These are phyloP conservation scores for Xerocomus amazonicus DNA, from an alignment of 1,284 basidiomycete species.

Conservation along the genomic window DNA sequence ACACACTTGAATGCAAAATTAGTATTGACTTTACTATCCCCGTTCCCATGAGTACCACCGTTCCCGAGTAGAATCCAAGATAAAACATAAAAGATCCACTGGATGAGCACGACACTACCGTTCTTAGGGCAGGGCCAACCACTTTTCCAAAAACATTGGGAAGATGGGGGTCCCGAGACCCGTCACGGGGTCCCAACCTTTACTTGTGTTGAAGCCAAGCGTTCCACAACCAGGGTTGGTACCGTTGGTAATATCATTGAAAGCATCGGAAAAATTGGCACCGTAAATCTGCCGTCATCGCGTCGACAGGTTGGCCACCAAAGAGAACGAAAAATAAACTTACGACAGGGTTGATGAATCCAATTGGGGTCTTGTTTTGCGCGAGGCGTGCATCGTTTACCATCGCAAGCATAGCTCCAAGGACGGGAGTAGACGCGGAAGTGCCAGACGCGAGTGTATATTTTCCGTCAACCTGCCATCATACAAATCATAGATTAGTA, in stretches of 20 bases:
- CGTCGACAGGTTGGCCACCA: not conserved
- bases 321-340: slow-evolving; percentile 1
- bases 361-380: slow-evolving; percentile 36
- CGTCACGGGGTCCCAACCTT: slow-evolving; percentile 42
- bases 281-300: slow-evolving; percentile 24
- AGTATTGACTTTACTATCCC: no score
- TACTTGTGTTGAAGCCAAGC: slow-evolving; percentile 33
- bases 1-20: no score
- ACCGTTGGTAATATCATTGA: slow-evolving; percentile 47
- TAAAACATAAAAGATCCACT: not conserved
- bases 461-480: slow-evolving; percentile 32
- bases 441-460: slow-evolving; percentile 38
- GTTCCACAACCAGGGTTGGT: slow-evolving; percentile 42
- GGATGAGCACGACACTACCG: not conserved
- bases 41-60: no score
- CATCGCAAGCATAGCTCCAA: slow-evolving; percentile 44
- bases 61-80: not conserved
- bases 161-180: slow-evolving; percentile 37
- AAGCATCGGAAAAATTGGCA: slow-evolving; percentile 17
- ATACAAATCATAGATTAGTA: not conserved
- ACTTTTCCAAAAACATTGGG: slow-evolving; percentile 18
- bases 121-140: slow-evolving; percentile 21
- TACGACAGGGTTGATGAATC: slow-evolving; percentile 40
- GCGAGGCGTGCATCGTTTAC: slow-evolving; percentile 47
- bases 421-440: slow-evolving; percentile 41